Base-by-base conservation (phyloP, 2,329 filamentous ascomycete species). In the Microdochium nivale region DNA sequence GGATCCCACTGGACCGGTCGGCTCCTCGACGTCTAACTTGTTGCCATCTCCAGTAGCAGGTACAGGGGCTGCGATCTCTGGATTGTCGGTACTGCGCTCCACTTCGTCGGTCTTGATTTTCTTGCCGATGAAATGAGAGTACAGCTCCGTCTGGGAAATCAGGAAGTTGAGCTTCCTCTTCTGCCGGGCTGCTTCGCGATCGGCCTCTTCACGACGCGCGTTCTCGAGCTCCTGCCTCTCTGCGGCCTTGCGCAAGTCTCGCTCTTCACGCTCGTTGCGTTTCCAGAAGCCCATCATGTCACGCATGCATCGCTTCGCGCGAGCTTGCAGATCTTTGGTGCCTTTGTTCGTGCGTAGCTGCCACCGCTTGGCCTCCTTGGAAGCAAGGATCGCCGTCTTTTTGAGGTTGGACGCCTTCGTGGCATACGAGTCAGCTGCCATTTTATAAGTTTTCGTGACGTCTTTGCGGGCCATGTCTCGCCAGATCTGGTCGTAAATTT, bases 201-300 rank as follows among this genome's bases (percentile, higher is more conserved):
- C 94, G 4, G 94, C 94, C 74, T 99, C 94, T 54, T 92, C 91
- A 71, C 92, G 95, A 70, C 94, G 91, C 19, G 94, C 94, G 63
- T 94, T 95, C 67, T 99, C 94, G 48, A 99, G 81, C 72, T 97
- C 94, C 67, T 96, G 90, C 67, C 87, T 89, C 75, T 99, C 94
- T 4, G 94, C 94, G 50, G 91, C 85, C 73, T 96, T 95, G 59
- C 94, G 86, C 57, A 95, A 77, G 67, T 99, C 94, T 54, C 94
- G 88, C 67, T 99, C 94, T 66, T 99, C 94, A 50, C 92, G 87
- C 69, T 99, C 94, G 67, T 99, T 99, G 52, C 92, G 87, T 72
- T 97, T 97, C 94, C 94, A 99, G 79, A 97, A 99, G 53, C 88
- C 84, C 81, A 96, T 94, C 94, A 99, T 99, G 71, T 99, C 94